Evolutionary conservation across 495 filamentous ascomycete genomes (phyloP), one percentile per base, ranked within the genome.

Genomic region (Aspergillus taichungensis): DNA sequence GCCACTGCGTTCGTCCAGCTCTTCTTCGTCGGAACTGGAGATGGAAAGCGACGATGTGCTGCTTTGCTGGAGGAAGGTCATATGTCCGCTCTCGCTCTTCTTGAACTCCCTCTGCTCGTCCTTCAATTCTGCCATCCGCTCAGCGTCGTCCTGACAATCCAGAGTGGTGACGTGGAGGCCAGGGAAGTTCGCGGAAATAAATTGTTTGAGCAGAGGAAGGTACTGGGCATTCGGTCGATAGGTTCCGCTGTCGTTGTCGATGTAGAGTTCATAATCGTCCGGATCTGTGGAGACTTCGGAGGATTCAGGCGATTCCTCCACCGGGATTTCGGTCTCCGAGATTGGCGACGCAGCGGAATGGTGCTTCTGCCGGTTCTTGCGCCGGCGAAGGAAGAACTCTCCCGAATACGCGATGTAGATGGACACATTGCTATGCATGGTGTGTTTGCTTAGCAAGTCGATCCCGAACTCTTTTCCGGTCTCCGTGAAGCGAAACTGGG

Each of bases 401-500:
- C 91, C 91, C 4, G 83, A 83, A 60, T 82, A 95, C 3, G 89
- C 89, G 46, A 97, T 84, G 59, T 95, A 94, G 13, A 84, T 83
- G 11, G 81, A 82, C 4, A 94, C 88, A 63, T 95, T 82, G 56
- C 84, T 88, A 57, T 97, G 91, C 84, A 97, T 89, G 29, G 85
- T 94, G 60, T 97, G 91, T 60, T 97, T 97, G 53, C 79, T 85
- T 45, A 97, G 64, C 46, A 97, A 62, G 57, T 96, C 90, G 45
- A 97, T 87, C 28, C 89, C 87, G 45, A 96, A 95, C 57, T 95
- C 88, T 47, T 90, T 88, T 6, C 90, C 90, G 0, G 91, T 97
- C 61, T 95, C 89, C 0, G 90, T 95, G 63, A 95, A 97, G 14
- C 87, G 82, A 53, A 92, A 72, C 30, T 87, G 71, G 5, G 81